phyloP scores from a whole-genome alignment of 1,284 basidiomycete genomes.

The Boletellus deceptivus region DNA sequence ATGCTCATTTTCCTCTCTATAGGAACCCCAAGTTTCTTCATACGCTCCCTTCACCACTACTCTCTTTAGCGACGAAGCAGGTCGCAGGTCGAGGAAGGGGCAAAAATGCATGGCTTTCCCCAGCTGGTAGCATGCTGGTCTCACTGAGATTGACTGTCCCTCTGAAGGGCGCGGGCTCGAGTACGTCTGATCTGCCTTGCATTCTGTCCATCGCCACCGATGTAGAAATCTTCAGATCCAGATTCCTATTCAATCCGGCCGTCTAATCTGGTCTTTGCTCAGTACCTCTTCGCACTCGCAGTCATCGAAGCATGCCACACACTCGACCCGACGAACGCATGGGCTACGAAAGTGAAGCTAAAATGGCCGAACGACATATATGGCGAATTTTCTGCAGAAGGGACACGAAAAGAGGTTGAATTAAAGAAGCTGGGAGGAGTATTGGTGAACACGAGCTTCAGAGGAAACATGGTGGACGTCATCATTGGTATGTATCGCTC shows the following conservation, averaged over 20 bases:
- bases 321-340: constrained; percentile 41
- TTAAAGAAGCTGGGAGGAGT: constrained; percentile 85
- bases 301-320: constrained; percentile 80
- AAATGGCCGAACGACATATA: constrained; percentile 99
- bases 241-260: constrained; percentile 45
- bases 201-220: background rate
- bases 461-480: constrained; percentile 69
- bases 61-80: constrained; percentile 87
- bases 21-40: constrained; percentile 81
- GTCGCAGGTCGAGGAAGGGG: constrained; percentile 88
- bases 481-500: constrained; percentile 64
- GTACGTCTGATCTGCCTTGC: constrained; percentile 5
- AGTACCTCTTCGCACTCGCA: constrained; percentile 90
- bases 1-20: constrained; percentile 1
- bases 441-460: constrained; percentile 86
- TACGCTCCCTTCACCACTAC: constrained; percentile 68
- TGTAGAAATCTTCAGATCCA: background rate
- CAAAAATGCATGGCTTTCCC: constrained; percentile 91
- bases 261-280: constrained; percentile 86
- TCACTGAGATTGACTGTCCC: constrained; percentile 74
- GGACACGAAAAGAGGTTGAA: constrained; percentile 36
- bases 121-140: constrained; percentile 85
- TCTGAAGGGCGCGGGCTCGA: constrained; percentile 25
- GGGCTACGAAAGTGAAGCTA: constrained; percentile 65
- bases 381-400: constrained; percentile 52